Evolutionary conservation across 768 basidiomycete species (phyloP).

Genomic region (Amanita fuliginea): DNA sequence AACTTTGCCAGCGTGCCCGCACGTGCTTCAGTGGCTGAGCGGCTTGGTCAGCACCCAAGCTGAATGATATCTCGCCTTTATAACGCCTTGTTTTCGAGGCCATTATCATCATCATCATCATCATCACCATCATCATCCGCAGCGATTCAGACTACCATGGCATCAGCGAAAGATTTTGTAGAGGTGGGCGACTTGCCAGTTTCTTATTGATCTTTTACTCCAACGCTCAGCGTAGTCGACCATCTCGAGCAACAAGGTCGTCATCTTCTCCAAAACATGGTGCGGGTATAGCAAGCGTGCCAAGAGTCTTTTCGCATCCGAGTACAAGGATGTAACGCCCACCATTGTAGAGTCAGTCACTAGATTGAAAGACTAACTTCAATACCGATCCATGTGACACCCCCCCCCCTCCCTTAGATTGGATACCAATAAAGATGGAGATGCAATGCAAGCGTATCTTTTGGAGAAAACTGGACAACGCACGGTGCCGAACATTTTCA

Average conservation of each 20-base stretch:
- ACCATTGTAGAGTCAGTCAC: conserved; percentile 36
- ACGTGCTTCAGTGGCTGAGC: too few species aligned
- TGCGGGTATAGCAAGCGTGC: conserved; percentile 43
- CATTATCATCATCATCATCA: too few species aligned
- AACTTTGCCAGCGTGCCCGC: too few species aligned
- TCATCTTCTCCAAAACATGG: conserved; percentile 48
- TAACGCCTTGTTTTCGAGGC: conserved; percentile 1
- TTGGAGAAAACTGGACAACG: conserved; percentile 49
- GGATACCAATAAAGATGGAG: conserved; percentile 45
- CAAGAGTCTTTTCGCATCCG: conserved; percentile 30
- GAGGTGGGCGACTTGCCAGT: conserved; percentile 23
- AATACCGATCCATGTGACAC: too few species aligned
- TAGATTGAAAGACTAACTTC: too few species aligned
- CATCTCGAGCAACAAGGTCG: conserved; percentile 39
- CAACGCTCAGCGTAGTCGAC: conserved; percentile 21
- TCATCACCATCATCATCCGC: conserved; percentile 18
- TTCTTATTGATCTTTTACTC: neutral
- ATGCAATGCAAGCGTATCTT: conserved; percentile 58
- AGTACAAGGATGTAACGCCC: conserved; percentile 27
- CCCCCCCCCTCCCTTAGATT: conserved; percentile 26
- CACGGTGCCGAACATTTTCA: conserved; percentile 72
- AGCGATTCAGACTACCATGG: conserved; percentile 19
- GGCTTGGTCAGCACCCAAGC: neutral
- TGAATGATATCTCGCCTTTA: conserved; percentile 4
- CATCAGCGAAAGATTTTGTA: conserved; percentile 26